Percentiles rank a stretch among this genome's conserved stretches.
phyloP scores from a whole-genome alignment of 345 rosid genomes.

The Syzygium aqueum region DNA sequence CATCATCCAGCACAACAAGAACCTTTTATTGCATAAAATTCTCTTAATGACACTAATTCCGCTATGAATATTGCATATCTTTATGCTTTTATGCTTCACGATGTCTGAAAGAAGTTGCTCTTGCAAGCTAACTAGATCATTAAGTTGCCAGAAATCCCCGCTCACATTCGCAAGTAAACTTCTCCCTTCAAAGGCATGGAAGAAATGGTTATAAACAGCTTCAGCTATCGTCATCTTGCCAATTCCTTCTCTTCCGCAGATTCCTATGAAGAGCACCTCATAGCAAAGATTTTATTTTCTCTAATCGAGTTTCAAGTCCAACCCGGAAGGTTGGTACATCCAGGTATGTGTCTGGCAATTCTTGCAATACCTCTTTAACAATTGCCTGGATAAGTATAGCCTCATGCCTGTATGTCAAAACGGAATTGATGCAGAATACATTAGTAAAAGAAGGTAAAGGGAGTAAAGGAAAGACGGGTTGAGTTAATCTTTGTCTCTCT shows the following conservation, averaged over 20 bases:
- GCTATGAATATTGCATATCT: neutral
- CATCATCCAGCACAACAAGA: neutral
- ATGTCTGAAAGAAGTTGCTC: neutral
- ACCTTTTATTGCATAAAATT: neutral
- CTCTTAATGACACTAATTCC: neutral
- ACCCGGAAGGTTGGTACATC: neutral
- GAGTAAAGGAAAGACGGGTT: neutral
- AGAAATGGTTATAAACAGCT: neutral
- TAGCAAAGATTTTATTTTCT: neutral
- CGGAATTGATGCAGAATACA: neutral
- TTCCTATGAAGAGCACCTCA: neutral
- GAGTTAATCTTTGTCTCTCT: neutral
- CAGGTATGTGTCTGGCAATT: neutral
- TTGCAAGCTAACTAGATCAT: neutral
- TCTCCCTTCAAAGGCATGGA: neutral
- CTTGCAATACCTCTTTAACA: neutral
- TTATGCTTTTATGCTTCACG: neutral
- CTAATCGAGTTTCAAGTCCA: neutral
- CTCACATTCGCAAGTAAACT: neutral
- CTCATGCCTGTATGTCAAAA: neutral
- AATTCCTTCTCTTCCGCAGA: neutral
- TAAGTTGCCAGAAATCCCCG: neutral
- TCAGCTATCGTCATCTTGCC: neutral
- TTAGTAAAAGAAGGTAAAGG: neutral
- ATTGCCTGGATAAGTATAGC: neutral